Conservation (phyloP, 2,329 filamentous ascomycete genomes). For the Cercospora canescens region DNA sequence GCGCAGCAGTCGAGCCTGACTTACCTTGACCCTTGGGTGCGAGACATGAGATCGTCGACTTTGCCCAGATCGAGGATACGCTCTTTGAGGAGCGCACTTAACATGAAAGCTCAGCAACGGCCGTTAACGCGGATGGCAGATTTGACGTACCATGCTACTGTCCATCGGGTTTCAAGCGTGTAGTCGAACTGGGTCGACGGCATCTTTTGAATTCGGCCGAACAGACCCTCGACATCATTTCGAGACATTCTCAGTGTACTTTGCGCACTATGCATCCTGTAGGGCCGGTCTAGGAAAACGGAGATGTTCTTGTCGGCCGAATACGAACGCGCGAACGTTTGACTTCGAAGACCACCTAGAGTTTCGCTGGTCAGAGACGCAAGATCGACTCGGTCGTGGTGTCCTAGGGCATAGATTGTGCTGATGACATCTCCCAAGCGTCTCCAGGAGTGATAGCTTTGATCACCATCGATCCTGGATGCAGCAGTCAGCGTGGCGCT, state of each 20-base stretch:
- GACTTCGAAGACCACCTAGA: conserved; percentile 43
- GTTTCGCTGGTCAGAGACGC: conserved; percentile 38
- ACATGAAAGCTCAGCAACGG: neutral
- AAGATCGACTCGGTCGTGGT: conserved; percentile 45
- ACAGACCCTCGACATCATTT: neutral
- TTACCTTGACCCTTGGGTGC: conserved; percentile 9
- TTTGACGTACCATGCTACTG: conserved; percentile 29
- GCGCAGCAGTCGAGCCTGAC: neutral
- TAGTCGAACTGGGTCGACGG: conserved; percentile 27
- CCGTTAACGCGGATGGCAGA: no score
- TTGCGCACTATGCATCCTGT: conserved; percentile 42
- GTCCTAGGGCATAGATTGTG: conserved; percentile 50
- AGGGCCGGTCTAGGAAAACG: conserved; percentile 53
- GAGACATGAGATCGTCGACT: conserved; percentile 19
- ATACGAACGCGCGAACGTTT: conserved; percentile 46
- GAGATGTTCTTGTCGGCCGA: conserved; percentile 51
- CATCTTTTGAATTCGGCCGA: neutral
- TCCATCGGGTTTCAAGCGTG: conserved; percentile 33
- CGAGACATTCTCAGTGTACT: conserved; percentile 9
- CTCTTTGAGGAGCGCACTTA: conserved; percentile 34
- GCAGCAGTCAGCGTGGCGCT: neutral
- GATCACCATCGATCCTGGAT: conserved; percentile 11
- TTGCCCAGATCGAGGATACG: conserved; percentile 35
- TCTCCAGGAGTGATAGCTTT: conserved; percentile 51
- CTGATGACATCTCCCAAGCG: conserved; percentile 49